Evolutionary conservation across 2,329 filamentous ascomycete species (phyloP).

Genomic region (Fusarium oxysporum): DNA sequence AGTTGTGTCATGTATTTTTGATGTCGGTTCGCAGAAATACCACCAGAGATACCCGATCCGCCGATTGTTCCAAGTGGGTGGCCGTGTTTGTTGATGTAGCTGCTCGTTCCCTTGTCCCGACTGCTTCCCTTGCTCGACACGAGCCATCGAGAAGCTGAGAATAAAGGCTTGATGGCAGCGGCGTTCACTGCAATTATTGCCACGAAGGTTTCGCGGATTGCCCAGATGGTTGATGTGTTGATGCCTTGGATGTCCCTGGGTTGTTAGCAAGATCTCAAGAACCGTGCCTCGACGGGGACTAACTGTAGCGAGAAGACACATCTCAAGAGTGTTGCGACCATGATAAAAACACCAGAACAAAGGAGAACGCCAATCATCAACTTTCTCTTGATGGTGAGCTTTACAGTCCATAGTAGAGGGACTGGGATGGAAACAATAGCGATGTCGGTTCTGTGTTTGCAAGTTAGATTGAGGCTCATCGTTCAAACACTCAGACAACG

Average conservation of each 20-base stretch:
- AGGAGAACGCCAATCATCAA: slow-evolving; percentile 54
- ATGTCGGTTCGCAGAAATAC: slow-evolving; percentile 19
- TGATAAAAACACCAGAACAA: slow-evolving; percentile 58
- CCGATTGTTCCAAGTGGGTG: slow-evolving; percentile 45
- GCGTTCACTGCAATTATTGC: slow-evolving; percentile 57
- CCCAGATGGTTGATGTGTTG: slow-evolving; percentile 56
- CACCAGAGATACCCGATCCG: slow-evolving; percentile 29
- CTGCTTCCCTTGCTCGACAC: slow-evolving; percentile 49
- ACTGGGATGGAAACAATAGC: slow-evolving; percentile 55
- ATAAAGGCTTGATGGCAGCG: slow-evolving; percentile 56
- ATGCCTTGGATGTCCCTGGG: slow-evolving; percentile 49
- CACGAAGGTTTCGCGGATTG: slow-evolving; percentile 58
- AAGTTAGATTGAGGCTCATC: slow-evolving; percentile 8
- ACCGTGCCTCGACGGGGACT: rapidly evolving
- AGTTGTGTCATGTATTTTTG: slow-evolving; percentile 42
- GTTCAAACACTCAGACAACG: neutral
- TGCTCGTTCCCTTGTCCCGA: slow-evolving; percentile 40
- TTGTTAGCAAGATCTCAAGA: neutral
- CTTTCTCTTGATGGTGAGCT: slow-evolving; percentile 53
- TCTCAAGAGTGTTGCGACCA: slow-evolving; percentile 56
- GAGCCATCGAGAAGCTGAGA: slow-evolving; percentile 50
- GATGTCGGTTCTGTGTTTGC: slow-evolving; percentile 51
- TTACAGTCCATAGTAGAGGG: slow-evolving; percentile 55
- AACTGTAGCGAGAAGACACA: slow-evolving; percentile 52
- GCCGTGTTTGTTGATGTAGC: slow-evolving; percentile 42